A percentile compares a stretch with the other conserved stretches of the same genome.
Evolutionary conservation across 371 early-diverging fungal genomes (phyloP).

Genomic region (Gilbertella persicaria): DNA sequence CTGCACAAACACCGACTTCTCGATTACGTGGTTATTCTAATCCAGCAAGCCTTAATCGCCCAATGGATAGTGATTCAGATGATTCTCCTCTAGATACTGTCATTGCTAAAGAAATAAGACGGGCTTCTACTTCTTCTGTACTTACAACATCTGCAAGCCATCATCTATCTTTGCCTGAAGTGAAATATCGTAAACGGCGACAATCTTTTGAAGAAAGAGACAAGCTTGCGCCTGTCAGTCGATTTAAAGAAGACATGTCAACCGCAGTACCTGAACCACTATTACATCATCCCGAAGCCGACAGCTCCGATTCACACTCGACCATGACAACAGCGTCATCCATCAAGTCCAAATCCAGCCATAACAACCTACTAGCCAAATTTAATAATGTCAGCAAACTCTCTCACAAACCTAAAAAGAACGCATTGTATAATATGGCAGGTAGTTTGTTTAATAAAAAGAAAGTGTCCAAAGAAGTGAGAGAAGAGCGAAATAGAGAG

Average conservation of each 20-base stretch:
- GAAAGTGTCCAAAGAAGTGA: slow-evolving; percentile 17
- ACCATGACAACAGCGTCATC: background rate
- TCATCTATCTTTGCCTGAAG: too few relatives aligned
- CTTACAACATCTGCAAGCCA: background rate
- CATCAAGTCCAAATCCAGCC: background rate
- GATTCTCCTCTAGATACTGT: background rate
- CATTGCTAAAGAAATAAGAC: background rate
- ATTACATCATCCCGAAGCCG: too few relatives aligned
- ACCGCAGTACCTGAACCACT: background rate
- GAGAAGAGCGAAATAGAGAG: slow-evolving; percentile 21
- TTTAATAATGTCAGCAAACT: background rate
- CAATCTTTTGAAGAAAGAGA: background rate
- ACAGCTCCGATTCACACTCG: background rate
- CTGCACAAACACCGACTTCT: too few relatives aligned
- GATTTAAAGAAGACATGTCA: background rate
- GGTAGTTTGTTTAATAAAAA: slow-evolving; percentile 22
- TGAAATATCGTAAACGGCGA: too few relatives aligned
- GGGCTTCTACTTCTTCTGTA: background rate
- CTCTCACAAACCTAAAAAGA: slow-evolving; percentile 9
- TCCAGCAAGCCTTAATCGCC: background rate
- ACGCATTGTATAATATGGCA: slow-evolving; percentile 18
- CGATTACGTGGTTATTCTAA: background rate
- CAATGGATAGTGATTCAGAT: background rate
- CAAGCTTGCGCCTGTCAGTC: background rate
- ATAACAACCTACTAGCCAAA: background rate